A percentile compares a stretch with the other conserved stretches of the same genome.
phyloP scores from a whole-genome alignment of 164 flowering plant genomes.

The Annona squamosa region DNA sequence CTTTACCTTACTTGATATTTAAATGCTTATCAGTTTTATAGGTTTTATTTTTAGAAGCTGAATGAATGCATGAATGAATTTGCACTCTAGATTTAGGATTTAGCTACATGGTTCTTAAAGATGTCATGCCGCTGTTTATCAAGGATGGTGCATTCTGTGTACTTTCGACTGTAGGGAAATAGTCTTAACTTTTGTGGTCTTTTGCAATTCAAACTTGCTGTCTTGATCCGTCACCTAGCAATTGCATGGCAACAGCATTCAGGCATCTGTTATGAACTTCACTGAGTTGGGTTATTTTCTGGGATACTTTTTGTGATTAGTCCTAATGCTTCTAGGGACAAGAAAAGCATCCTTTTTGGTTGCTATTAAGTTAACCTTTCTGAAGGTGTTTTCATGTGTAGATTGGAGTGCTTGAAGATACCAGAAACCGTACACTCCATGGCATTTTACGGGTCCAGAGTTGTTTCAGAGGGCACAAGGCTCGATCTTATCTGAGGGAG shows the following conservation, averaged over 20 bases:
- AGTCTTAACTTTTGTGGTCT: not conserved
- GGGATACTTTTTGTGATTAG: not conserved
- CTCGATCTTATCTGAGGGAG: conserved; percentile 57
- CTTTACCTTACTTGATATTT: not conserved
- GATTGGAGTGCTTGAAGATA: conserved; percentile 98
- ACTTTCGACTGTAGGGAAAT: not conserved
- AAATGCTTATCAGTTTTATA: not conserved
- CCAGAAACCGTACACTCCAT: conserved; percentile 90
- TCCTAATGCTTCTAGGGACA: not conserved
- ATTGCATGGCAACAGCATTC: not conserved
- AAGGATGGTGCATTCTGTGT: not conserved
- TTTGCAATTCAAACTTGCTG: not conserved
- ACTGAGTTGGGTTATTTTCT: not conserved
- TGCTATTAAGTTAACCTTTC: not conserved
- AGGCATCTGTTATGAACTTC: not conserved
- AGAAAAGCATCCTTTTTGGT: not conserved
- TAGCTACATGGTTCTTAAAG: not conserved
- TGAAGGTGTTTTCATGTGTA: conserved; percentile 17
- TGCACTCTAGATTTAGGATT: not conserved
- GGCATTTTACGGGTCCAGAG: conserved; percentile 94
- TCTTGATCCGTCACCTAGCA: not conserved
- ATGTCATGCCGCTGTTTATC: not conserved
- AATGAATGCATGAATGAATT: not conserved
- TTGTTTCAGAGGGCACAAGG: conserved; percentile 91
- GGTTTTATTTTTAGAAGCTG: not conserved